Conservation (phyloP, 2,329 filamentous ascomycete species). For the Ceratocystis harringtonii region DNA sequence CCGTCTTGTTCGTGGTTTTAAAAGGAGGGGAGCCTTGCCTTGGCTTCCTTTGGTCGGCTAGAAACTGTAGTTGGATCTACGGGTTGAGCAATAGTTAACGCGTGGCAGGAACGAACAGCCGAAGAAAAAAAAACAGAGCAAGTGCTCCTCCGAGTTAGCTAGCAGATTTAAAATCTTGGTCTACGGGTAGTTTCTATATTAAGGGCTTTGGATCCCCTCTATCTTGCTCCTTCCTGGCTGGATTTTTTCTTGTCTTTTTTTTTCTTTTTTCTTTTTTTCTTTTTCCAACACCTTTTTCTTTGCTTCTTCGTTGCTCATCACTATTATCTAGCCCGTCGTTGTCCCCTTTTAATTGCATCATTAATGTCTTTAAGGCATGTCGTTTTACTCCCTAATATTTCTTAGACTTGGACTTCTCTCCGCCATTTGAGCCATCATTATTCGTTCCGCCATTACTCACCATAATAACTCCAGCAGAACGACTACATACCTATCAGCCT, state of each 20-base stretch:
- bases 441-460: background rate
- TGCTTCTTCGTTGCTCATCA: background rate
- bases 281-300: background rate
- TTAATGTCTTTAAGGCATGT: background rate
- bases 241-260: background rate
- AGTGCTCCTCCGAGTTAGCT: background rate
- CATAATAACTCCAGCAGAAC: background rate
- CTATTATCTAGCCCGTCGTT: background rate
- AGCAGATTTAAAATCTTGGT: background rate
- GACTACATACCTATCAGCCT: background rate
- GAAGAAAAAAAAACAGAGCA: background rate
- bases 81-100: background rate
- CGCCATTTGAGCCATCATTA: background rate
- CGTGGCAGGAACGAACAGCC: background rate
- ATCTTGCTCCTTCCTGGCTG: background rate
- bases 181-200: conserved; percentile 1
- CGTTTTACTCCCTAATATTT: background rate
- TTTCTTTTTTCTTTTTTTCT: background rate
- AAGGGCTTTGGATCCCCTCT: background rate
- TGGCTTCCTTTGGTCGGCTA: background rate
- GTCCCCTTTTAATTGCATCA: background rate
- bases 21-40: background rate
- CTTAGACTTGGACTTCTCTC: background rate
- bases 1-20: background rate
- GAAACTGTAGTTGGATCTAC: background rate